phyloP scores from a whole-genome alignment of 768 basidiomycete genomes.

The Podaxis sp. region DNA sequence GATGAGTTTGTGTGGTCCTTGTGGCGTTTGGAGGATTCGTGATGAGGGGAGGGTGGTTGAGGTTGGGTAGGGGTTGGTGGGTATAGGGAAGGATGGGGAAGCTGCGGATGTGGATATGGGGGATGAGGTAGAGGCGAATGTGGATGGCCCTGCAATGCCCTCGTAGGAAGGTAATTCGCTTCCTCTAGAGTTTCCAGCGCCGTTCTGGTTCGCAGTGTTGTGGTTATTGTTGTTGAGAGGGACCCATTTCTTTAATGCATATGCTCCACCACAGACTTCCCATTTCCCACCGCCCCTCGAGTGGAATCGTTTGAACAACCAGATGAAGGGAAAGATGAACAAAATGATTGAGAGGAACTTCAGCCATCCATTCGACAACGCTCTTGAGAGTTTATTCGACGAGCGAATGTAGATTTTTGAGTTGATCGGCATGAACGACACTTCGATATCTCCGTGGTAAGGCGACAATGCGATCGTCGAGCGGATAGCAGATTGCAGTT shows the following conservation, averaged over 20 bases:
- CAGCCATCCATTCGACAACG: slow-evolving; percentile 70
- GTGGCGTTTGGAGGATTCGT: slow-evolving; percentile 30
- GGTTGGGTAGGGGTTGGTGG: neutral
- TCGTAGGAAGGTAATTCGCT: slow-evolving; percentile 18
- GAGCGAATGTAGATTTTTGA: slow-evolving; percentile 65
- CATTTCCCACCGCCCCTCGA: slow-evolving; percentile 69
- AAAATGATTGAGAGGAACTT: slow-evolving; percentile 67
- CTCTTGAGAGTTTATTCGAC: slow-evolving; percentile 61
- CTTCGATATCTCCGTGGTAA: slow-evolving; percentile 44
- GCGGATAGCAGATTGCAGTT: slow-evolving; percentile 37
- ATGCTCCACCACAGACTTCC: slow-evolving; percentile 76
- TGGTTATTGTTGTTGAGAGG: slow-evolving; percentile 22
- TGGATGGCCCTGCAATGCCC: slow-evolving; percentile 10
- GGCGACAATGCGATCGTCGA: slow-evolving; percentile 44
- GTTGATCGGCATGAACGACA: slow-evolving; percentile 49
- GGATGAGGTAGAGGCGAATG: neutral
- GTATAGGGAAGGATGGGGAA: slow-evolving; percentile 2
- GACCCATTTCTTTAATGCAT: slow-evolving; percentile 61
- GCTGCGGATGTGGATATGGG: neutral
- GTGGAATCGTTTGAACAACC: slow-evolving; percentile 75
- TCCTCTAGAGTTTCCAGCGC: neutral
- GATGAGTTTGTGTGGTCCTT: slow-evolving; percentile 41
- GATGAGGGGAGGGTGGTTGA: slow-evolving; percentile 7
- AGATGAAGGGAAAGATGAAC: slow-evolving; percentile 77
- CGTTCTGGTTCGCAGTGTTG: slow-evolving; percentile 18